phyloP scores from a whole-genome alignment of 2,329 filamentous ascomycete genomes.

The Penicillium oxalicum region DNA sequence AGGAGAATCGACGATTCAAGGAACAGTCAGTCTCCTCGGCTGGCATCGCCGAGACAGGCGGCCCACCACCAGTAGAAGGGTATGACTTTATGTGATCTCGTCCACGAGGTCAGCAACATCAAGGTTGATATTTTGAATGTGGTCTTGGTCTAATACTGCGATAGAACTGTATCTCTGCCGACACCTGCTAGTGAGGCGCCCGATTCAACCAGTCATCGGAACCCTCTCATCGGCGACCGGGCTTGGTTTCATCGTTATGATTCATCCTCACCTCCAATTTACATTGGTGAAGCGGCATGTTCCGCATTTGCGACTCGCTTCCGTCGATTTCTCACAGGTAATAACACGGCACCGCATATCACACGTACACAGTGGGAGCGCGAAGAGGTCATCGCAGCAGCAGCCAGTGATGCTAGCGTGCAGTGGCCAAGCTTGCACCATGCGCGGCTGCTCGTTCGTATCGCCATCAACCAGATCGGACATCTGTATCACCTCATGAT shows the following conservation, averaged over 20 bases:
- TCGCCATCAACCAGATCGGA: constrained; percentile 34
- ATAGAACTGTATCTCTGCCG: constrained; percentile 12
- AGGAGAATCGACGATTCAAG: constrained; percentile 29
- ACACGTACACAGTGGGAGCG: constrained; percentile 30
- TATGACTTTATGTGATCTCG: neutral
- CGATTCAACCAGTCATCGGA: constrained; percentile 28
- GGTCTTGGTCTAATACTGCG: neutral
- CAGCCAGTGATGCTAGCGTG: constrained; percentile 24
- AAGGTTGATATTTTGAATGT: too few species aligned
- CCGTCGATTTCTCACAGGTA: constrained; percentile 31
- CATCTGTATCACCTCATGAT: constrained; percentile 33
- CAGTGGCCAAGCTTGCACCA: constrained; percentile 34
- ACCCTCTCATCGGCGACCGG: constrained; percentile 31
- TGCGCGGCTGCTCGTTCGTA: constrained; percentile 33
- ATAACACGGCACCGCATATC: constrained; percentile 29
- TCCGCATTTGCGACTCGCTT: constrained; percentile 38
- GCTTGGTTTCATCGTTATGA: constrained; percentile 35
- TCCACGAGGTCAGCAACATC: neutral
- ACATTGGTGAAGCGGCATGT: constrained; percentile 36
- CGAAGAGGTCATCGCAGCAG: constrained; percentile 26
- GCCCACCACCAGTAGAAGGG: constrained; percentile 12
- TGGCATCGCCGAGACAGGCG: constrained; percentile 18
- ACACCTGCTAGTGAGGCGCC: constrained; percentile 17
- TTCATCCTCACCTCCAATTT: constrained; percentile 32
- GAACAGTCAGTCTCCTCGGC: constrained; percentile 26